phyloP scores from a whole-genome alignment of 148 eudicot genomes.

The Pharnaceum exiguum region DNA sequence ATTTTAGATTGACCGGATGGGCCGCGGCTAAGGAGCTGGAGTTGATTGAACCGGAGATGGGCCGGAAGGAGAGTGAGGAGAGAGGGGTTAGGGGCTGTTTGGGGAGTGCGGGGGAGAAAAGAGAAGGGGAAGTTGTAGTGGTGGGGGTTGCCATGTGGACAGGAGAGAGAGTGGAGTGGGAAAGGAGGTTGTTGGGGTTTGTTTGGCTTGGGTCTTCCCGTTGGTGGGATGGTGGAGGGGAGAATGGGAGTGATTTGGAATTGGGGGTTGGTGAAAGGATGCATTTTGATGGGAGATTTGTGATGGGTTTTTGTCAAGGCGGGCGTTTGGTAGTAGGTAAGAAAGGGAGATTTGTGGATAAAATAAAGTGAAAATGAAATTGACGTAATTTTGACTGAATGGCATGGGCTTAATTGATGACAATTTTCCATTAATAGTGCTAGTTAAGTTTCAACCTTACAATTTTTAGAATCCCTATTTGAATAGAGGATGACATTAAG shows the following conservation, averaged over 20 bases:
- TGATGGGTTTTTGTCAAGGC: too few species aligned
- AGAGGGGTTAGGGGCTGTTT: constrained; percentile 7
- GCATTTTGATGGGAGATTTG: too few species aligned
- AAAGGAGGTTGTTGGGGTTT: neutral
- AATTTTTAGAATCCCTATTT: too few species aligned
- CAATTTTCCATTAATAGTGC: too few species aligned
- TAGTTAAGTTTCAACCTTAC: too few species aligned
- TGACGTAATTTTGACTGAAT: too few species aligned
- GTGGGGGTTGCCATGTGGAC: constrained; percentile 19
- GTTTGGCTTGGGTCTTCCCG: neutral
- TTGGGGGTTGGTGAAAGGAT: neutral
- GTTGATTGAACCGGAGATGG: constrained; percentile 12
- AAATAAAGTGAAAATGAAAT: too few species aligned
- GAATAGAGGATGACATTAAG: too few species aligned
- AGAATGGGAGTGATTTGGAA: too few species aligned
- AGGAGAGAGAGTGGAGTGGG: neutral
- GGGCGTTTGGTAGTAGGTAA: too few species aligned
- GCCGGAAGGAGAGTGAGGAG: constrained; percentile 28
- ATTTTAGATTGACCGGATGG: constrained; percentile 5
- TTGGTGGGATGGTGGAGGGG: neutral
- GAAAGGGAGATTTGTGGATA: too few species aligned
- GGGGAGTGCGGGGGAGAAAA: neutral
- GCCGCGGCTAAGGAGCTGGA: constrained; percentile 1
- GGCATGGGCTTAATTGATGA: too few species aligned
- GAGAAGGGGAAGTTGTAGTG: neutral